Conservation (phyloP, 192 early-diverging fungal species). For the Cladochytrium replicatum region DNA sequence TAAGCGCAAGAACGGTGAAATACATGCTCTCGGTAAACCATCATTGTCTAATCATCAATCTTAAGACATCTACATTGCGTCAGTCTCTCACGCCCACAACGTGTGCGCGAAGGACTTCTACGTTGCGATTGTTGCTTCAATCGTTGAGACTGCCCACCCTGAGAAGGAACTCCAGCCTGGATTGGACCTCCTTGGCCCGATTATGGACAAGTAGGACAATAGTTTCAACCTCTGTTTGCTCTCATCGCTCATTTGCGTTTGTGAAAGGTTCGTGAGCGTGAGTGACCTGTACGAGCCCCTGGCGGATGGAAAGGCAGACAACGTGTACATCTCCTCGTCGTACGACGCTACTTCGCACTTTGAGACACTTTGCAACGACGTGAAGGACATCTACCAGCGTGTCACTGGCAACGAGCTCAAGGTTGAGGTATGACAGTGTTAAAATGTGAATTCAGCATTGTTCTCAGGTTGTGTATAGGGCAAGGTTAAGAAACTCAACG, state of each 20-base stretch:
- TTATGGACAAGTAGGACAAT: slow-evolving; percentile 63
- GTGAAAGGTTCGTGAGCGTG: slow-evolving; percentile 61
- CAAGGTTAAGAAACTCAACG: slow-evolving; percentile 45
- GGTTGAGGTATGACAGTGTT: no score
- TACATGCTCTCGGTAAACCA: no score
- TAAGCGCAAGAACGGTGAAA: slow-evolving; percentile 73
- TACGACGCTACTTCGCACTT: slow-evolving; percentile 99
- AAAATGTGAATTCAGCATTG: no score
- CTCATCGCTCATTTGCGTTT: not conserved
- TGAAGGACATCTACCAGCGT: slow-evolving; percentile 79
- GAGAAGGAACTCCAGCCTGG: slow-evolving; percentile 86
- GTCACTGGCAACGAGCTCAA: slow-evolving; percentile 46
- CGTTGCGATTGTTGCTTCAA: slow-evolving; percentile 94
- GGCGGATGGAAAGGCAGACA: slow-evolving; percentile 69
- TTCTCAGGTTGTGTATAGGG: no score
- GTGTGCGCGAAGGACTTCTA: slow-evolving; percentile 81
- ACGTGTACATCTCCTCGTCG: slow-evolving; percentile 84
- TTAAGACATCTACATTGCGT: slow-evolving; percentile 89
- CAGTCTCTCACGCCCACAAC: slow-evolving; percentile 79
- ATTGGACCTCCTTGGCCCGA: slow-evolving; percentile 79
- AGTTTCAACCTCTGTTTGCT: not conserved
- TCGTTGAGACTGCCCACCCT: slow-evolving; percentile 85
- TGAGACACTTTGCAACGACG: slow-evolving; percentile 95
- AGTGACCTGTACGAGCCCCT: slow-evolving; percentile 79
- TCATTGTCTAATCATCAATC: slow-evolving; percentile 1